phyloP scores from a whole-genome alignment of 1,284 basidiomycete genomes.

The Moniliophthora roreri region DNA sequence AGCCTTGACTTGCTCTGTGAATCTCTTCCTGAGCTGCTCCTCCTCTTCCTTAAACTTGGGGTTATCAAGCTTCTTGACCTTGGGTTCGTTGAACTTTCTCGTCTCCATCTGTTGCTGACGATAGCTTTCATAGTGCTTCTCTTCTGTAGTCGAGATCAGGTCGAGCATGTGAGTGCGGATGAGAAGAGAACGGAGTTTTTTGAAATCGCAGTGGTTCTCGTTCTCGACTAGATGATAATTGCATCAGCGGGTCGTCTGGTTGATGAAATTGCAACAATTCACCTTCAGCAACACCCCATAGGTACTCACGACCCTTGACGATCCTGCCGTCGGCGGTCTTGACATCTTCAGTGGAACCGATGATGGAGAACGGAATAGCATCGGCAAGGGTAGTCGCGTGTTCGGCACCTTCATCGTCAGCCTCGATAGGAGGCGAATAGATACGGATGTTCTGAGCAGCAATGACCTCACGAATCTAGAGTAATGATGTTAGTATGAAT shows the following conservation, averaged over 20 bases:
- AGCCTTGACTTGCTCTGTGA: slow-evolving; percentile 99
- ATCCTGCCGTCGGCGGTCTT: slow-evolving; percentile 87
- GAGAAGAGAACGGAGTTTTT: slow-evolving; percentile 92
- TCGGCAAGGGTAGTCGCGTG: slow-evolving; percentile 86
- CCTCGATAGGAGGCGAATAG: slow-evolving; percentile 91
- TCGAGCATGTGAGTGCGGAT: slow-evolving; percentile 99
- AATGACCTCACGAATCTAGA: slow-evolving; percentile 88
- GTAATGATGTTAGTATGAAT: slow-evolving; percentile 7
- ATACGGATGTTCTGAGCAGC: slow-evolving; percentile 91
- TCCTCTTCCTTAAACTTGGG: slow-evolving; percentile 99
- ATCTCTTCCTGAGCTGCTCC: slow-evolving; percentile 92
- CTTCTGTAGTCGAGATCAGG: slow-evolving; percentile 94
- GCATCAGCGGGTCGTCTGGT: slow-evolving; percentile 4
- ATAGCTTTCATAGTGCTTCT: slow-evolving; percentile 97
- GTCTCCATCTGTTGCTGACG: slow-evolving; percentile 99
- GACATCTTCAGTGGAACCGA: slow-evolving; percentile 96
- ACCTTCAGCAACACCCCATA: slow-evolving; percentile 99
- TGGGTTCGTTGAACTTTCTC: slow-evolving; percentile 97
- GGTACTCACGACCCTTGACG: slow-evolving; percentile 97
- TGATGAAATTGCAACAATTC: slow-evolving; percentile 19
- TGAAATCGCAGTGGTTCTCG: slow-evolving; percentile 99
- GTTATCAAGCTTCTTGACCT: slow-evolving; percentile 99
- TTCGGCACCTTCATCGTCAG: slow-evolving; percentile 90
- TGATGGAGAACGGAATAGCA: slow-evolving; percentile 98
- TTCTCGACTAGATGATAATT: slow-evolving; percentile 76